These are phyloP conservation scores for Saccharomycopsis hybrid DNA, from an alignment of 1,139 yeast species.

Conservation along the genomic window DNA sequence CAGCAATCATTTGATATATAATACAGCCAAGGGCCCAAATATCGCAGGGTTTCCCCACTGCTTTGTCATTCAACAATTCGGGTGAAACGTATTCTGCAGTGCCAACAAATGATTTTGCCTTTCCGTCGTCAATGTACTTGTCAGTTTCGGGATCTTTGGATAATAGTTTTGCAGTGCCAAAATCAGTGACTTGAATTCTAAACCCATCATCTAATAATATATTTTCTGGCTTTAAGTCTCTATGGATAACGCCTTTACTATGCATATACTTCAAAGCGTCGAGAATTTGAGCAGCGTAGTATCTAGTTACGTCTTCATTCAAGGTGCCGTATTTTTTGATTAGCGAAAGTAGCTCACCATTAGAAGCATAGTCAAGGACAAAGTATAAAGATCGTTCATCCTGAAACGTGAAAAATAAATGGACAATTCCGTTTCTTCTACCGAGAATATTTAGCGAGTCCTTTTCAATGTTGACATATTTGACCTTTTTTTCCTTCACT, in stretches of 20 bases:
- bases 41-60: conserved; percentile 83
- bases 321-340: conserved; percentile 52
- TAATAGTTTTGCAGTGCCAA: conserved; percentile 91
- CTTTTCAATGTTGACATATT: conserved; percentile 74
- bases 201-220: conserved; percentile 72
- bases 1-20: conserved; percentile 86
- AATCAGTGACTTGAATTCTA: conserved; percentile 90
- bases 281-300: conserved; percentile 66
- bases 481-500: conserved; percentile 72
- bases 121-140: conserved; percentile 39
- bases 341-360: conserved; percentile 66
- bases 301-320: conserved; percentile 46
- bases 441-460: conserved; percentile 59
- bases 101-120: conserved; percentile 81
- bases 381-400: conserved; percentile 67
- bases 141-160: conserved; percentile 38
- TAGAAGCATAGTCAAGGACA: conserved; percentile 72
- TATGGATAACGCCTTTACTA: conserved; percentile 74
- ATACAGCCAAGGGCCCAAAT: conserved; percentile 98
- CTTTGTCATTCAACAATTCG: conserved; percentile 76
- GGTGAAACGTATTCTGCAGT: conserved; percentile 82
- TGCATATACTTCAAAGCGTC: conserved; percentile 89
- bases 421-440: conserved; percentile 57
- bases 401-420: conserved; percentile 71
- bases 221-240: conserved; percentile 95